phyloP scores from a whole-genome alignment of 495 filamentous ascomycete species.

The Ramalina intermedia region DNA sequence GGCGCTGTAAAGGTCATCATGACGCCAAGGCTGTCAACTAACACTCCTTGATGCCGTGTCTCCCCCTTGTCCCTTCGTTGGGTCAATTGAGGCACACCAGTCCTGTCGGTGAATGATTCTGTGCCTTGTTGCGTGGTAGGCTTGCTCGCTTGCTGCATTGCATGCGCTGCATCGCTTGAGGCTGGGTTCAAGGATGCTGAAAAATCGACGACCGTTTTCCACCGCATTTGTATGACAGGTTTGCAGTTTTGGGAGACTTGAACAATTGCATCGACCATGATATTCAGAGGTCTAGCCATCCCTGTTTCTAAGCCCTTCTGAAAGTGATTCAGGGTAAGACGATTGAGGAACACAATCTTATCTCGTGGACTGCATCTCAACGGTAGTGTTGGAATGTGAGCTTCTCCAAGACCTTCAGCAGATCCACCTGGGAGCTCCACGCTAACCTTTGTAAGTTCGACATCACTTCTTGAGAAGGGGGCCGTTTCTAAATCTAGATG shows the following conservation, averaged over 20 bases:
- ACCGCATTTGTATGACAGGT: slow-evolving; percentile 64
- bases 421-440: slow-evolving; percentile 50
- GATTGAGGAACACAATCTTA: slow-evolving; percentile 74
- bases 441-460: slow-evolving; percentile 52
- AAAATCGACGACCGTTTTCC: slow-evolving; percentile 75
- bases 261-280: slow-evolving; percentile 52
- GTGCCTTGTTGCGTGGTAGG: slow-evolving; percentile 37
- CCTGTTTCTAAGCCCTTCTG: slow-evolving; percentile 29
- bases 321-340: slow-evolving; percentile 45
- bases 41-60: slow-evolving; percentile 33
- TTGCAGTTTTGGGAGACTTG: slow-evolving; percentile 48
- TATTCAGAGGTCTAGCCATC: slow-evolving; percentile 38
- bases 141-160: slow-evolving; percentile 34
- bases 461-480: slow-evolving; percentile 60
- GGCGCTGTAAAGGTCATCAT: slow-evolving; percentile 64
- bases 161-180: slow-evolving; percentile 48
- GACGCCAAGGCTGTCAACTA: slow-evolving; percentile 48
- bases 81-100: slow-evolving; percentile 16
- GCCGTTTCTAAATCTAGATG: slow-evolving; percentile 82
- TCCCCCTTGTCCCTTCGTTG: slow-evolving; percentile 25
- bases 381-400: slow-evolving; percentile 44
- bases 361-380: slow-evolving; percentile 64
- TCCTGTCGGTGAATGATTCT: slow-evolving; percentile 8
- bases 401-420: slow-evolving; percentile 51
- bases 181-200: slow-evolving; percentile 48